Conservation (phyloP, 805 yeast species). For the Cyberlindnera misumaiensis region DNA sequence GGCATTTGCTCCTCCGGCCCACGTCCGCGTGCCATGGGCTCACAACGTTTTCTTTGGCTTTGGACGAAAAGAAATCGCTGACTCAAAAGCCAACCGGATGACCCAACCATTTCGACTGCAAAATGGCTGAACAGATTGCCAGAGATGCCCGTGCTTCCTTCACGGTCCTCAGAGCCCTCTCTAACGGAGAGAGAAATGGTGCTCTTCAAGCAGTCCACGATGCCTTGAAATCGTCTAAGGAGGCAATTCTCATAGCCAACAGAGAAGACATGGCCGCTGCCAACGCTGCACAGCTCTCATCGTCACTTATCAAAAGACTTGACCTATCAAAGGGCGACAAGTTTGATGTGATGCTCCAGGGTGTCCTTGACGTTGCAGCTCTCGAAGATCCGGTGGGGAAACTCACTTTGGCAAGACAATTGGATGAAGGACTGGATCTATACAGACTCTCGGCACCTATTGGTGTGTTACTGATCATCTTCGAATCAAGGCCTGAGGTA, state of each 20-base stretch:
- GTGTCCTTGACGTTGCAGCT: slow-evolving; percentile 84
- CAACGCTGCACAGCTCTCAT: slow-evolving; percentile 47
- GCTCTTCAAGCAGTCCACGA: slow-evolving; percentile 72
- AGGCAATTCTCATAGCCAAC: slow-evolving; percentile 65
- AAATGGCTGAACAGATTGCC: slow-evolving; percentile 68
- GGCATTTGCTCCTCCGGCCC: no score
- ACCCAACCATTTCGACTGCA: not conserved
- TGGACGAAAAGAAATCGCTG: no score
- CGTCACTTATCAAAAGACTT: slow-evolving; percentile 73
- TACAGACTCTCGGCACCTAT: slow-evolving; percentile 88
- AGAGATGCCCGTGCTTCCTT: slow-evolving; percentile 77
- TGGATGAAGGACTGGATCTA: slow-evolving; percentile 84
- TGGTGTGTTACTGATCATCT: slow-evolving; percentile 87
- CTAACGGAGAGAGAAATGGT: slow-evolving; percentile 62
- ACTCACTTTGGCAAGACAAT: slow-evolving; percentile 69
- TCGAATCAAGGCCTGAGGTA: slow-evolving; percentile 96
- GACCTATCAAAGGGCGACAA: slow-evolving; percentile 80
- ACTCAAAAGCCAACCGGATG: no score
- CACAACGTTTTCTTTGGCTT: no score
- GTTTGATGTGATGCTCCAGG: slow-evolving; percentile 90
- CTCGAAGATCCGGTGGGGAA: slow-evolving; percentile 93
- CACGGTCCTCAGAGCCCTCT: slow-evolving; percentile 68
- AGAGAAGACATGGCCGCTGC: slow-evolving; percentile 70
- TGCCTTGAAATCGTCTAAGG: slow-evolving; percentile 53
- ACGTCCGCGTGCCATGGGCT: no score